Conservation (phyloP, 1,284 basidiomycete genomes). For the Stygiomarasmius scandens region DNA sequence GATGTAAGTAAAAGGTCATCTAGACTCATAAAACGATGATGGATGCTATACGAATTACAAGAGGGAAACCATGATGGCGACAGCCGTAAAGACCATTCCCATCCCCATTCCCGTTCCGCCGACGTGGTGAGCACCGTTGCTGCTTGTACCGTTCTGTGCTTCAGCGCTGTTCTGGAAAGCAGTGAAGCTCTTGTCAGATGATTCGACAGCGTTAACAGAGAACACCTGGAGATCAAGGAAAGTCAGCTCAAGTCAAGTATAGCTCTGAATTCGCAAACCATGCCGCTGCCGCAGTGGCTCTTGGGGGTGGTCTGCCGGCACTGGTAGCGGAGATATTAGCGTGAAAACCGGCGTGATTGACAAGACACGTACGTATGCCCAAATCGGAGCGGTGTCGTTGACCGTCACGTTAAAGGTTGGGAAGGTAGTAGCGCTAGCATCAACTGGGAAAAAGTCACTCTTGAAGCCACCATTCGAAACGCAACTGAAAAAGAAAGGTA, state of each 20-base stretch:
- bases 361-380: constrained; percentile 12
- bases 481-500: too few species aligned
- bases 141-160: constrained; percentile 25
- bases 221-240: neutral
- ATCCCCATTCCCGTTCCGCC: constrained; percentile 27
- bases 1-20: neutral
- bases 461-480: constrained; percentile 42
- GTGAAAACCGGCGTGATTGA: neutral
- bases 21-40: neutral
- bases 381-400: constrained; percentile 40
- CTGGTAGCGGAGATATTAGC: constrained; percentile 24
- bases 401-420: constrained; percentile 42
- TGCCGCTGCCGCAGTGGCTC: constrained; percentile 31
- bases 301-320: constrained; percentile 24
- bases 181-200: constrained; percentile 39
- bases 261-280: constrained; percentile 30
- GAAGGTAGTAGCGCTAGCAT: constrained; percentile 28
- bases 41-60: constrained; percentile 11
- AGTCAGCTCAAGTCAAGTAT: too few species aligned
- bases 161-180: constrained; percentile 41
- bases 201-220: constrained; percentile 15
- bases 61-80: constrained; percentile 24
- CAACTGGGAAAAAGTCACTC: constrained; percentile 49
- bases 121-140: constrained; percentile 32
- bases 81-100: constrained; percentile 25